phyloP scores from a whole-genome alignment of 257 asterid genomes.

The Petunia secreta region DNA sequence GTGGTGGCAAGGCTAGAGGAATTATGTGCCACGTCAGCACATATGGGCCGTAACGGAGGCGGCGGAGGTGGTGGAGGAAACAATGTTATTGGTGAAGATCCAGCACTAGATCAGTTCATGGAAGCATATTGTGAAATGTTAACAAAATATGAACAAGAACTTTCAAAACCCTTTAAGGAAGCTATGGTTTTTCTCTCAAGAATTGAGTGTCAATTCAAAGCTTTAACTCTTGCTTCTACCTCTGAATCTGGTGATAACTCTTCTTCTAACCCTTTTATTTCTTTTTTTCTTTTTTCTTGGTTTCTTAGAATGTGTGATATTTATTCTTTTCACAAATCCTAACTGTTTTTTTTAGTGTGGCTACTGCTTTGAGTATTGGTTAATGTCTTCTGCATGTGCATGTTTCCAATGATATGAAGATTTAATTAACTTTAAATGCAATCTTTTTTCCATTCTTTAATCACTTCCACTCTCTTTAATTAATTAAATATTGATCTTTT shows the following conservation, averaged over 20 bases:
- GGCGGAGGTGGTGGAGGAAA: slow-evolving; percentile 23
- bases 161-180: slow-evolving; percentile 88
- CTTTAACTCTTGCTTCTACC: slow-evolving; percentile 67
- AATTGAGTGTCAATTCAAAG: slow-evolving; percentile 77
- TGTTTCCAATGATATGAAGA: slow-evolving; percentile 54
- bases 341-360: slow-evolving; percentile 28
- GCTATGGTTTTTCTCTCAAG: slow-evolving; percentile 93
- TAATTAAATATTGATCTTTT: neutral
- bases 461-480: slow-evolving; percentile 35
- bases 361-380: slow-evolving; percentile 6
- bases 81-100: slow-evolving; percentile 69
- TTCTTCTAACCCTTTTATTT: neutral
- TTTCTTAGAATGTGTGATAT: slow-evolving; percentile 7
- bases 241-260: slow-evolving; percentile 56
- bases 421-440: slow-evolving; percentile 34
- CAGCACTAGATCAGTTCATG: slow-evolving; percentile 94
- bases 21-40: slow-evolving; percentile 67
- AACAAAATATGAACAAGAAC: slow-evolving; percentile 83
- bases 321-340: slow-evolving; percentile 43
- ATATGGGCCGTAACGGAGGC: slow-evolving; percentile 42
- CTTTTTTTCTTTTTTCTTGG: neutral
- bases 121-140: slow-evolving; percentile 98
- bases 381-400: slow-evolving; percentile 53
- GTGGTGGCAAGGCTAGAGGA: slow-evolving; percentile 88
- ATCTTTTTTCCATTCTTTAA: slow-evolving; percentile 35